Evolutionary conservation across 2,329 filamentous ascomycete species (phyloP), one percentile per base, ranked within the genome.

Genomic region (Fusarium veterinarium): DNA sequence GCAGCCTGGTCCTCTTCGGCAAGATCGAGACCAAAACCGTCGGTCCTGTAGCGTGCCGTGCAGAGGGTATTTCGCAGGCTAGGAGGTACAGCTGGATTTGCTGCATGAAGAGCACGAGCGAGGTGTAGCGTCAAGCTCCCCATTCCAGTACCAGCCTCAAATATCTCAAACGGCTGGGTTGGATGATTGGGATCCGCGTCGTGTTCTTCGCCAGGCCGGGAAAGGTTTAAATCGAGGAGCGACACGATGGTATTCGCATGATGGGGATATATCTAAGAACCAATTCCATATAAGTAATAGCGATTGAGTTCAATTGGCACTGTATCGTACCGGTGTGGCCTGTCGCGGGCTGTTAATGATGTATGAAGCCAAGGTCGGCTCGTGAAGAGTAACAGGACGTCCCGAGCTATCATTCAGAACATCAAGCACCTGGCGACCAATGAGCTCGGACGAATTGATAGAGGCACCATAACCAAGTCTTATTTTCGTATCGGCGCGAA

Each of bases 131-230:
- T 95, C 64, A 96, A 82, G 38, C 91, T 91, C 64, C 93, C 94
- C 85, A 95, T 93, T n/a, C 93, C 94, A 7, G 93, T 96, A 20
- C 94, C 93, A 51, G 93, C 93, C 81, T 96, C 94, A 58, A 96
- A 90, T 48, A 96, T 93, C 78, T 95, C 92, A 17, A 95, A 80
- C 1, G 86, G 88, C 13, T 84, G 80, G 38, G 52, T 31, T 7
- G 33, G 23, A 19, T 81, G 75, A 17, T 82, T 79, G 10, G 81
- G 79, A 19, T 51, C 42, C 12, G 17, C 19, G 33, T 76, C 75
- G 16, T 76, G 66, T 25, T 80, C 79, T 67, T 82, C 77, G 41
- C 76, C 72, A 35, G 82, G 75, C 76, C 83, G 80, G 6, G 84
- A 78, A 35, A 90, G 88, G 79, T 95, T 91, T 48, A 96, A 85